Percentiles rank a stretch among this genome's conserved stretches.
These are phyloP conservation scores for Lactarius hengduanensis DNA, from an alignment of 768 basidiomycete species.

Conservation along the genomic window DNA sequence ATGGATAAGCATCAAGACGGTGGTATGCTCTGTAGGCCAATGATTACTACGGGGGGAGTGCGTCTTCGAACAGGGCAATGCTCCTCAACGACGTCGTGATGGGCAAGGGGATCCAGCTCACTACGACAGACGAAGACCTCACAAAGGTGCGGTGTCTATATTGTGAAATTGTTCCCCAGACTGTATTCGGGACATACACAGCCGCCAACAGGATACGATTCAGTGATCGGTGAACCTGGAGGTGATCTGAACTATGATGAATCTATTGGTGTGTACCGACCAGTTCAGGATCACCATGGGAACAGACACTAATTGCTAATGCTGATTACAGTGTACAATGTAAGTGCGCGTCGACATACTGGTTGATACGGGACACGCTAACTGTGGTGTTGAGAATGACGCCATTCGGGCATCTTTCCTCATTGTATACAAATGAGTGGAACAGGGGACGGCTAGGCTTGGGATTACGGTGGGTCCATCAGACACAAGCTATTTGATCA, in stretches of 20 bases:
- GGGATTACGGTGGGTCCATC: not conserved
- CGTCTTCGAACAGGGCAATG: constrained; percentile 29
- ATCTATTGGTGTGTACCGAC: constrained; percentile 30
- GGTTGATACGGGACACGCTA: constrained; percentile 1
- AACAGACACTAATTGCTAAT: not conserved
- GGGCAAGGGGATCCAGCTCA: constrained; percentile 30
- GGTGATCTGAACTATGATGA: constrained; percentile 34
- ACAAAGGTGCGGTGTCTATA: constrained; percentile 25
- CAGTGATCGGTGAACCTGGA: constrained; percentile 34
- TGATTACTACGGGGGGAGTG: constrained; percentile 27
- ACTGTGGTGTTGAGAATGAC: constrained; percentile 27
- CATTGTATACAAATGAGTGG: constrained; percentile 24
- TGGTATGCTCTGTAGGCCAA: constrained; percentile 28
- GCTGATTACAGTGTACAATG: constrained; percentile 27
- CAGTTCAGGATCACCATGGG: no score
- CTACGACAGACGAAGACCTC: constrained; percentile 12
- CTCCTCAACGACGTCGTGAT: constrained; percentile 33
- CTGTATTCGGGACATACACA: constrained; percentile 2
- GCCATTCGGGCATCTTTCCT: constrained; percentile 32
- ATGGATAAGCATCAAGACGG: not conserved
- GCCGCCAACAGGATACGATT: constrained; percentile 32
- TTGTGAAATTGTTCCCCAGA: not conserved
- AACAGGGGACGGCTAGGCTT: not conserved
- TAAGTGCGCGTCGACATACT: constrained; percentile 13
- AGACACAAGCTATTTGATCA: not conserved